These are phyloP conservation scores for Fusarium devonianum DNA, from an alignment of 2,329 filamentous ascomycete species.

Conservation along the genomic window DNA sequence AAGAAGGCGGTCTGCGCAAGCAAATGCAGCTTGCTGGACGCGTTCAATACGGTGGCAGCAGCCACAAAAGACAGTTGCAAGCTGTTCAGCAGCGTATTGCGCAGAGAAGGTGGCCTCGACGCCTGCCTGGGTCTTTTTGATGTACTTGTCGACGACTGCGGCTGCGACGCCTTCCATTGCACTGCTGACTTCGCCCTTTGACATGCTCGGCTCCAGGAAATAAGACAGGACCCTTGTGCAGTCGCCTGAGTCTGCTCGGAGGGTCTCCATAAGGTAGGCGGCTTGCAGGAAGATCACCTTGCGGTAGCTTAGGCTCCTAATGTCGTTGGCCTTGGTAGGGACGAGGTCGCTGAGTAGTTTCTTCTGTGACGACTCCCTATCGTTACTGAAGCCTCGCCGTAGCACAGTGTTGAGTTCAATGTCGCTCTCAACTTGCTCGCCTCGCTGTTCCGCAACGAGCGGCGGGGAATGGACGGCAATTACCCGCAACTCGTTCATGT, in stretches of 20 bases:
- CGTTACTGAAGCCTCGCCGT: slow-evolving; percentile 81
- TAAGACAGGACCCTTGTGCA: slow-evolving; percentile 91
- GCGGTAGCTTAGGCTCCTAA: slow-evolving; percentile 83
- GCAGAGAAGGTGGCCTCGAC: slow-evolving; percentile 83
- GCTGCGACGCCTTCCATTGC: slow-evolving; percentile 70
- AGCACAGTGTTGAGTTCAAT: slow-evolving; percentile 96
- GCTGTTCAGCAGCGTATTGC: slow-evolving; percentile 86
- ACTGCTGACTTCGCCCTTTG: slow-evolving; percentile 67
- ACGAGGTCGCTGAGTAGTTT: slow-evolving; percentile 76
- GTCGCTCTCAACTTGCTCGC: slow-evolving; percentile 91
- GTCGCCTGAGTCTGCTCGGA: slow-evolving; percentile 85
- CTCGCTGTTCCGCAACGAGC: slow-evolving; percentile 85
- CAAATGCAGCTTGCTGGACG: slow-evolving; percentile 85
- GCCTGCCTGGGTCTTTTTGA: slow-evolving; percentile 76
- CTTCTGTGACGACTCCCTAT: slow-evolving; percentile 82
- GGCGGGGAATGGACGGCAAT: slow-evolving; percentile 89
- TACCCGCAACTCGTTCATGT: slow-evolving; percentile 78
- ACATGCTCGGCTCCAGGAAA: slow-evolving; percentile 90
- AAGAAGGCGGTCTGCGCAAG: slow-evolving; percentile 86
- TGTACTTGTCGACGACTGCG: slow-evolving; percentile 80
- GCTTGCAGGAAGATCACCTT: slow-evolving; percentile 93
- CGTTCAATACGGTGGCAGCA: slow-evolving; percentile 94
- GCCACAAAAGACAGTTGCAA: slow-evolving; percentile 82
- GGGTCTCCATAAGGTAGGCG: slow-evolving; percentile 85
- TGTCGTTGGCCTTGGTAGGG: slow-evolving; percentile 78